phyloP scores from a whole-genome alignment of 768 basidiomycete genomes.

The Kwoniella europaea region DNA sequence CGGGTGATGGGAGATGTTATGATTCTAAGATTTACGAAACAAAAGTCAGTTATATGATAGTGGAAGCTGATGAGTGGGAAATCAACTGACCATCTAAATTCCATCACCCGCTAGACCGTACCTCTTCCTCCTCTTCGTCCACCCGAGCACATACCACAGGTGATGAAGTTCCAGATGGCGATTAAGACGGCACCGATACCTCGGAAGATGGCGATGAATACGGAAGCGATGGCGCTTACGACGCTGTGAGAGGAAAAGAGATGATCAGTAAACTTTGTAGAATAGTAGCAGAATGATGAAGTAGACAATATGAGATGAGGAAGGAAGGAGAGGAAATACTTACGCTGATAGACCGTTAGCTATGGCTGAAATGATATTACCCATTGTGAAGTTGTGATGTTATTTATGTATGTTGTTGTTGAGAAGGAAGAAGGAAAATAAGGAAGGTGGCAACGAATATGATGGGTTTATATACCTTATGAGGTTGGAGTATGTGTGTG shows the following conservation, averaged over 20 bases:
- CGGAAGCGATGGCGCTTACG: conserved; percentile 37
- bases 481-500: background rate
- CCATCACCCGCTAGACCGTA: conserved; percentile 48
- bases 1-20: conserved; percentile 37
- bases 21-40: background rate
- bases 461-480: conserved; percentile 3
- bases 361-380: conserved; percentile 48
- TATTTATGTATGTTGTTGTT: conserved; percentile 14
- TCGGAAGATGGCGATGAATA: conserved; percentile 47
- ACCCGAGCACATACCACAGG: conserved; percentile 42
- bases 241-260: conserved; percentile 7
- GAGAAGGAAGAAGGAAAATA: background rate
- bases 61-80: background rate
- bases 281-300: background rate
- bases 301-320: conserved; percentile 4
- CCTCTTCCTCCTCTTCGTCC: conserved; percentile 47
- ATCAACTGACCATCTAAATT: conserved; percentile 16
- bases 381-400: conserved; percentile 30
- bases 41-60: background rate
- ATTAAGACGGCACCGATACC: conserved; percentile 46
- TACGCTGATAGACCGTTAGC: conserved; percentile 15
- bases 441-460: conserved; percentile 7
- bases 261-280: background rate
- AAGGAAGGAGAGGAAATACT: background rate
- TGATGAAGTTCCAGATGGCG: conserved; percentile 51